Evolutionary conservation across 495 filamentous ascomycete genomes (phyloP).

Genomic region (Choiromyces venosus): DNA sequence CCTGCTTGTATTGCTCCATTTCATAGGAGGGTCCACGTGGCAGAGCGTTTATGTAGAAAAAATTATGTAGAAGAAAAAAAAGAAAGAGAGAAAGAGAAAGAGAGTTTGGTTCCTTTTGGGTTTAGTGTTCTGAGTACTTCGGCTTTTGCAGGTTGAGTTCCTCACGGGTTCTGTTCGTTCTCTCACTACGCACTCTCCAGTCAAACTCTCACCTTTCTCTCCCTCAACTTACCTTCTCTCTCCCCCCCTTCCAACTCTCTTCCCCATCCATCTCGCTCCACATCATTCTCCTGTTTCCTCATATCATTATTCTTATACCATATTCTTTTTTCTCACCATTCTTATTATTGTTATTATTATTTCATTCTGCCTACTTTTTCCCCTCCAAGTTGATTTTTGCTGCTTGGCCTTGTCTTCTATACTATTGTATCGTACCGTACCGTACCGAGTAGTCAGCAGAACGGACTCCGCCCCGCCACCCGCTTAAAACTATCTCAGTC

Average conservation of each 20-base stretch:
- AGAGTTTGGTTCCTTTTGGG: neutral
- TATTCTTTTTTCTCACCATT: neutral
- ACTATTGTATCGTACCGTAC: neutral
- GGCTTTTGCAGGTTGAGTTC: neutral
- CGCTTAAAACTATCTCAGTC: conserved; percentile 38
- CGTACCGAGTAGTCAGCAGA: conserved; percentile 32
- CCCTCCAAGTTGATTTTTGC: neutral
- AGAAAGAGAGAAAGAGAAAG: neutral
- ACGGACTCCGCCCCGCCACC: conserved; percentile 36
- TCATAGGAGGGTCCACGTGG: conserved; percentile 1
- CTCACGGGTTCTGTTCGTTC: neutral
- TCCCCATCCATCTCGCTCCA: conserved; percentile 1
- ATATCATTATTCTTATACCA: neutral
- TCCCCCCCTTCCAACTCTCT: neutral
- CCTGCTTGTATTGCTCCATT: conserved; percentile 2
- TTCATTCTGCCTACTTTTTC: neutral
- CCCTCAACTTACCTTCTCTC: neutral
- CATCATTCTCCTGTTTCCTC: neutral
- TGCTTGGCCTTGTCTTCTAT: neutral
- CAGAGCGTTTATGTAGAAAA: neutral
- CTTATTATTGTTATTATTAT: neutral
- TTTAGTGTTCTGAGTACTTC: neutral
- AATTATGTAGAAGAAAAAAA: neutral
- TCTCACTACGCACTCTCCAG: neutral
- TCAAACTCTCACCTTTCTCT: neutral